Percentiles rank a stretch among this genome's conserved stretches.
These are phyloP conservation scores for Triadica sebifera DNA, from an alignment of 345 rosid species.

Conservation along the genomic window DNA sequence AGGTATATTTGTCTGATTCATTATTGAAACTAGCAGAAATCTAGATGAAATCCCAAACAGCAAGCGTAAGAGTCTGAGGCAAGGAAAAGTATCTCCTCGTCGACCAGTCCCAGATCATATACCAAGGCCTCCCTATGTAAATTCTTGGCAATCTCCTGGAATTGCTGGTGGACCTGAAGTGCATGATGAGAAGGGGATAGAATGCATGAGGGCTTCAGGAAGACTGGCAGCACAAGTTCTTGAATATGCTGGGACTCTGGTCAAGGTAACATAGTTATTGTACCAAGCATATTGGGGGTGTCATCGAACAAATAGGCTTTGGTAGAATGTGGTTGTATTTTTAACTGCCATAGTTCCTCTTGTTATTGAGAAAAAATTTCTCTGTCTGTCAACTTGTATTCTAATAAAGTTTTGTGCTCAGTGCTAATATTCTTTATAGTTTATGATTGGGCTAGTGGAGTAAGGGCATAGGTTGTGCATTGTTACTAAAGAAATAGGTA, in stretches of 20 bases:
- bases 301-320: background rate
- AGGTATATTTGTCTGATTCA: conserved; percentile 9
- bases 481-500: background rate
- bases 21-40: conserved; percentile 40
- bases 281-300: background rate
- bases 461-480: background rate
- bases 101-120: conserved; percentile 76
- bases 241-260: conserved; percentile 71
- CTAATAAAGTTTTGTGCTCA: background rate
- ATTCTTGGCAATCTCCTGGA: conserved; percentile 51
- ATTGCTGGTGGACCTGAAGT: conserved; percentile 71
- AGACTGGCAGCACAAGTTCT: conserved; percentile 88
- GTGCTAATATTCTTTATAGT: background rate
- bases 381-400: background rate
- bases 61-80: conserved; percentile 54
- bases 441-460: background rate
- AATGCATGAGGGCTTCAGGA: conserved; percentile 86
- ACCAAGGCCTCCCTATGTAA: conserved; percentile 64
- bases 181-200: conserved; percentile 72
- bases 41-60: conserved; percentile 43
- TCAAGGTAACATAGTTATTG: conserved; percentile 50
- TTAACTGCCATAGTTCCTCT: background rate
- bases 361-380: background rate
- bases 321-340: background rate
- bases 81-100: conserved; percentile 69